A percentile compares a stretch with the other conserved stretches of the same genome.
phyloP scores from a whole-genome alignment of 2,329 filamentous ascomycete genomes.

The Colletotrichum orchidophilum region DNA sequence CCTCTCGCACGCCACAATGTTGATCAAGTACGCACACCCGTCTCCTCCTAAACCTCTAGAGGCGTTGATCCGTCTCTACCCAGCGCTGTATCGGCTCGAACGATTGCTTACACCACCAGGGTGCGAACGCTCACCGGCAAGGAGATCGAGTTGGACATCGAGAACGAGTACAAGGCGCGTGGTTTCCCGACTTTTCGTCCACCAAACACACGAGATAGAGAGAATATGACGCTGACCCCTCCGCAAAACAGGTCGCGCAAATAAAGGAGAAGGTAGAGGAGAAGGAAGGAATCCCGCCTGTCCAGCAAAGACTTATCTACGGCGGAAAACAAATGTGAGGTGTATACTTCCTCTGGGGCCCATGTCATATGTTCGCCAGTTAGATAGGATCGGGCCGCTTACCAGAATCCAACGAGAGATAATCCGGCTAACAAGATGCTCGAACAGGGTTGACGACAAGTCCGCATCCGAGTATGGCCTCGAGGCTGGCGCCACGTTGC shows the following conservation, averaged over 20 bases:
- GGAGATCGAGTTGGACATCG: constrained; percentile 98
- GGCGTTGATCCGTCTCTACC: background rate
- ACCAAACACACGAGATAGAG: background rate
- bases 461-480: constrained; percentile 90
- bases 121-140: constrained; percentile 98
- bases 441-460: constrained; percentile 88
- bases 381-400: background rate
- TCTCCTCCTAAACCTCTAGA: background rate
- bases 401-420: background rate
- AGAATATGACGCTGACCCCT: background rate
- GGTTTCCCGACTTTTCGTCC: background rate
- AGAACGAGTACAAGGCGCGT: constrained; percentile 87
- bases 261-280: constrained; percentile 99
- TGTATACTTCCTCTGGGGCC: background rate
- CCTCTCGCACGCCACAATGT: constrained; percentile 45
- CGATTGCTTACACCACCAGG: constrained; percentile 57
- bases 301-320: constrained; percentile 95
- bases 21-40: constrained; percentile 60
- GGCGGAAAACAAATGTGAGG: constrained; percentile 96
- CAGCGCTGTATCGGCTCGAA: background rate
- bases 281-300: constrained; percentile 97
- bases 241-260: constrained; percentile 77
- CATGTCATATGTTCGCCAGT: background rate
- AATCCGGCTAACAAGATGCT: background rate
- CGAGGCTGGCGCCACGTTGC: constrained; percentile 90